These are phyloP conservation scores for Aspergillus costaricaensis DNA, from an alignment of 2,329 filamentous ascomycete genomes.

Conservation along the genomic window DNA sequence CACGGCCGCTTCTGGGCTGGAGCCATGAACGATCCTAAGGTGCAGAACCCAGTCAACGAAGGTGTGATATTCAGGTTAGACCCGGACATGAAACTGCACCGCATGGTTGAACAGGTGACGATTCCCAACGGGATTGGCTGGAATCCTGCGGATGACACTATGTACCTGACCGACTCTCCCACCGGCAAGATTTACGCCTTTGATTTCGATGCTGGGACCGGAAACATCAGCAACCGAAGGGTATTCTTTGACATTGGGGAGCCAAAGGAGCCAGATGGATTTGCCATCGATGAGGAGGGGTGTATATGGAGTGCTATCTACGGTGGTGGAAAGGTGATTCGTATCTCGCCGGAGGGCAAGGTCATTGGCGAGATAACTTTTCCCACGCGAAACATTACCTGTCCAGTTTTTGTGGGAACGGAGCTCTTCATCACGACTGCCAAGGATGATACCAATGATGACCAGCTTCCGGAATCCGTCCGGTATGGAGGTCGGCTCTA, in stretches of 20 bases:
- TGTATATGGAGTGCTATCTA: slow-evolving; percentile 88
- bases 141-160: slow-evolving; percentile 69
- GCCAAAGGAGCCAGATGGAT: slow-evolving; percentile 73
- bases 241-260: slow-evolving; percentile 71
- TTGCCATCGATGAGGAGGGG: slow-evolving; percentile 80
- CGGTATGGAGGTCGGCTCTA: slow-evolving; percentile 72
- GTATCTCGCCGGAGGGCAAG: slow-evolving; percentile 69
- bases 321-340: slow-evolving; percentile 72
- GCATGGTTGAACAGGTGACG: slow-evolving; percentile 64
- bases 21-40: slow-evolving; percentile 78
- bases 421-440: slow-evolving; percentile 79
- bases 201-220: slow-evolving; percentile 68
- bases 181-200: slow-evolving; percentile 70
- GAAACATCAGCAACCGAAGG: slow-evolving; percentile 67
- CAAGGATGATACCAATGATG: slow-evolving; percentile 65
- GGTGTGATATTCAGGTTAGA: slow-evolving; percentile 75
- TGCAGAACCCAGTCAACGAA: slow-evolving; percentile 55
- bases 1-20: slow-evolving; percentile 83
- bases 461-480: slow-evolving; percentile 59
- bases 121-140: slow-evolving; percentile 87
- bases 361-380: slow-evolving; percentile 73
- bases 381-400: slow-evolving; percentile 79
- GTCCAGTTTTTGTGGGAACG: slow-evolving; percentile 74
- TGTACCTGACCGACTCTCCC: slow-evolving; percentile 83
- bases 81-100: slow-evolving; percentile 59